Conservation (phyloP, 495 filamentous ascomycete species). For the Penicillium chermesinum region DNA sequence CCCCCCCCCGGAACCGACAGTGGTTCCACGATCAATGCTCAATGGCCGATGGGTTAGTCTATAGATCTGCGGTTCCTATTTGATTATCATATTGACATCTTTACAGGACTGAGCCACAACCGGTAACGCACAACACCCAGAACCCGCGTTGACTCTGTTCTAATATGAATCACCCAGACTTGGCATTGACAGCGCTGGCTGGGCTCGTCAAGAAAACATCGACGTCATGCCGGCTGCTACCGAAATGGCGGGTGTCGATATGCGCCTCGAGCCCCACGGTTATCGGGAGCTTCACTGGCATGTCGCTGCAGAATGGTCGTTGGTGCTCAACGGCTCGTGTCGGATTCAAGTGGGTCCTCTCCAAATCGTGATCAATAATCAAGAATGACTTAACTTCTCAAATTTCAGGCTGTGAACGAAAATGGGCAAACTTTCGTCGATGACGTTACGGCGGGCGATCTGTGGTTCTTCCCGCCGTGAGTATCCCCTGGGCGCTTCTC, state of each 20-base stretch:
- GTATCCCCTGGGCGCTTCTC: not conserved
- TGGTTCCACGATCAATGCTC: conserved; percentile 58
- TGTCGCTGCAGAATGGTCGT: conserved; percentile 60
- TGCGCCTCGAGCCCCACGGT: conserved; percentile 61
- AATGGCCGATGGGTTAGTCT: conserved; percentile 61
- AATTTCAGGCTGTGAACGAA: conserved; percentile 51
- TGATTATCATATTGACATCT: not conserved
- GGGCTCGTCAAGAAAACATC: conserved; percentile 64
- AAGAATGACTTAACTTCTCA: not conserved
- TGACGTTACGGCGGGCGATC: conserved; percentile 60
- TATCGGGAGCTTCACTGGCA: conserved; percentile 76
- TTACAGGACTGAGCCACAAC: conserved; percentile 51
- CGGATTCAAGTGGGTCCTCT: conserved; percentile 40
- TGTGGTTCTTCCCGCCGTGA: conserved; percentile 63
- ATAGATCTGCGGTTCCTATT: not conserved
- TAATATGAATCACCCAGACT: conserved; percentile 26
- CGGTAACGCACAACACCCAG: conserved; percentile 23
- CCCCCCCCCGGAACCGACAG: conserved; percentile 62
- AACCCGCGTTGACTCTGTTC: too few relatives aligned
- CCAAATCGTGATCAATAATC: not conserved
- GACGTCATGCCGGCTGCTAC: conserved; percentile 58
- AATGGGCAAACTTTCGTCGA: conserved; percentile 61
- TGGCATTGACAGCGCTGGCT: conserved; percentile 55
- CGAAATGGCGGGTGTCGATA: conserved; percentile 72
- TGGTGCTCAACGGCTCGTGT: conserved; percentile 61